Evolutionary conservation across 116 monocot species (phyloP), one percentile per base, ranked within the genome.

Genomic region (Posidonia oceanica): DNA sequence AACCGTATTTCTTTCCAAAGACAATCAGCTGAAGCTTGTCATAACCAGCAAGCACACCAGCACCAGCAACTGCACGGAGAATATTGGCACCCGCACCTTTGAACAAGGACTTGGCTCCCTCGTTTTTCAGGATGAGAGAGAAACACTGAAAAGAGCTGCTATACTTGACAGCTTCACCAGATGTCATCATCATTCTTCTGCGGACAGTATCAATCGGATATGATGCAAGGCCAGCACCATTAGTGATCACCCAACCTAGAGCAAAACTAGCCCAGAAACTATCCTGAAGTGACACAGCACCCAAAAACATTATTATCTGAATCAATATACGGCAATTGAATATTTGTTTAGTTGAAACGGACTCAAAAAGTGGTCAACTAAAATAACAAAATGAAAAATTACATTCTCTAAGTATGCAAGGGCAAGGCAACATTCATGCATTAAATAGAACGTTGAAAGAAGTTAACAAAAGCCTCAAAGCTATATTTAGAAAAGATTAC

Each of bases 211-310:
- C 74, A 22, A 74, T 74, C 4, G 83, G 83, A 29, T 83, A 83
- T 39, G 83, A 77, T 53, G 83, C 83, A 61, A 80, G 80, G 1
- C 83, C 80, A 20, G 80, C 83, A 51, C 84, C 84, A 44, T 80
- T 84, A 17, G 80, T 84, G 63, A 83, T 83, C 44, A 79, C 39
- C 83, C 83, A 83, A 39, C 80, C 83, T 8, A 83, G 39, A 18
- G 71, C 80, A 74, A 74, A 74, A 36, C 74, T 74, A 21, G 74
- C 72, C 54, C 62, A 65, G 66, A 74, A 74, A 66, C 65, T 83
- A 36, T 83, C 77, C 80, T 83, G 77, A 37, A 63, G 39, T 59
- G 3, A 64, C 15, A 52, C 29, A 48, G 48, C 48, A 48, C 6
- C 7, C 6, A 48, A 8, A 8, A 48, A 48, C 7, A 10, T 48